Evolutionary conservation across 164 flowering plant genomes (phyloP).

Genomic region (Santalum album): DNA sequence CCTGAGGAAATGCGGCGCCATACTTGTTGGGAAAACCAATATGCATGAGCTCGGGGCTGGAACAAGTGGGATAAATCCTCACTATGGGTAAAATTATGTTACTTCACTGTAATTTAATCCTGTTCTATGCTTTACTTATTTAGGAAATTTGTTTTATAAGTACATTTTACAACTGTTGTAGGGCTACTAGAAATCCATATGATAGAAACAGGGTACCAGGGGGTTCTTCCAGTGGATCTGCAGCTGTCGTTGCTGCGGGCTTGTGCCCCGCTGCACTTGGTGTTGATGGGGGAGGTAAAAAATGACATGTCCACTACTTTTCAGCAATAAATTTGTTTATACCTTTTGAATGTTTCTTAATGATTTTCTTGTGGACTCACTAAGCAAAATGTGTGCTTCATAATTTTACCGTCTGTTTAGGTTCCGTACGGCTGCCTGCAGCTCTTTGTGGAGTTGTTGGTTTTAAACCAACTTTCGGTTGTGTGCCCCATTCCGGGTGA

Average conservation of each 20-base stretch:
- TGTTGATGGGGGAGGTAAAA: constrained; percentile 92
- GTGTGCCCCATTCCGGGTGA: constrained; percentile 80
- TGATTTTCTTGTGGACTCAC: no score
- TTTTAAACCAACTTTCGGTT: constrained; percentile 78
- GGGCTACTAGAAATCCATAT: constrained; percentile 79
- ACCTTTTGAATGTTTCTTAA: no score
- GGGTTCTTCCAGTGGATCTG: constrained; percentile 98
- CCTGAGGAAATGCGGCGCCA: constrained; percentile 76
- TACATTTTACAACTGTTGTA: constrained; percentile 14
- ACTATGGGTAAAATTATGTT: constrained; percentile 58
- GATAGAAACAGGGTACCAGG: constrained; percentile 50
- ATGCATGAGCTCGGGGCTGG: constrained; percentile 99
- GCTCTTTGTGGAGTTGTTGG: constrained; percentile 94
- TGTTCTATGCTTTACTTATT: neutral
- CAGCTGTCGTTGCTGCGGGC: constrained; percentile 88
- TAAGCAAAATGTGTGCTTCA: no score
- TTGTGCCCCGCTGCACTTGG: constrained; percentile 93
- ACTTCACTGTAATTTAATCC: neutral
- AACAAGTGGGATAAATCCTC: constrained; percentile 93
- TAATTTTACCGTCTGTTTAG: constrained; percentile 25
- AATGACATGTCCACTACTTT: no score
- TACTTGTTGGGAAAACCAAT: constrained; percentile 86
- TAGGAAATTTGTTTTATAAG: no score
- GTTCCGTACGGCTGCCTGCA: constrained; percentile 94
- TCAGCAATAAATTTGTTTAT: no score